Evolutionary conservation across 768 basidiomycete genomes (phyloP).

Genomic region (Auriscalpium orientale): DNA sequence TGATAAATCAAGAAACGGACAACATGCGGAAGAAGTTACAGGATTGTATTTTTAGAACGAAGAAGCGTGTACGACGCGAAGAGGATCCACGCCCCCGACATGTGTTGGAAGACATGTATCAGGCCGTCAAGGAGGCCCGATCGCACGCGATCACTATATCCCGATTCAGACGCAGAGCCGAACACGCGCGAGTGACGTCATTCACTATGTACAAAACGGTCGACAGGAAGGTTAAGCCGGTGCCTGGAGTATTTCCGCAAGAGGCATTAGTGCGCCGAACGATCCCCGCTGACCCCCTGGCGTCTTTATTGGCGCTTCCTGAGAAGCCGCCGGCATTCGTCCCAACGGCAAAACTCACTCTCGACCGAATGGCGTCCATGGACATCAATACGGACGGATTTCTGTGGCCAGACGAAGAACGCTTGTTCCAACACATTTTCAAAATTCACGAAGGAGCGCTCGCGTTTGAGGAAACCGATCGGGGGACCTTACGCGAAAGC

Average conservation of each 20-base stretch:
- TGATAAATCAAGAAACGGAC: too few relatives aligned
- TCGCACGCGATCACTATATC: too few relatives aligned
- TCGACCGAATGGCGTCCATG: neutral
- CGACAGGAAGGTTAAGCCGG: neutral
- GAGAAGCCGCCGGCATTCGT: neutral
- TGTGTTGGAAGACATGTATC: too few relatives aligned
- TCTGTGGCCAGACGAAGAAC: neutral
- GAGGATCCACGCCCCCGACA: too few relatives aligned
- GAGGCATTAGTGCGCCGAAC: neutral
- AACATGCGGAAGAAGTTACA: too few relatives aligned
- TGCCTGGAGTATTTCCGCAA: neutral
- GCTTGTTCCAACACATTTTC: neutral
- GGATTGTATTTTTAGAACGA: too few relatives aligned
- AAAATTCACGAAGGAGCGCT: neutral
- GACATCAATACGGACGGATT: neutral
- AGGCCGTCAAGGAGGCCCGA: too few relatives aligned
- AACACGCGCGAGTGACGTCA: too few relatives aligned
- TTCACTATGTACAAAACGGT: neutral
- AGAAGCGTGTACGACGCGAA: too few relatives aligned
- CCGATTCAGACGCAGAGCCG: too few relatives aligned
- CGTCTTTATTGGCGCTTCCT: neutral
- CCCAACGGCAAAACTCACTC: neutral
- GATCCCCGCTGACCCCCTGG: neutral
- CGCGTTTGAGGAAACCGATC: neutral
- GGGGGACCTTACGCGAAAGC: neutral